Base-by-base conservation (phyloP, 2,329 filamentous ascomycete genomes). In the Botrytis porri region DNA sequence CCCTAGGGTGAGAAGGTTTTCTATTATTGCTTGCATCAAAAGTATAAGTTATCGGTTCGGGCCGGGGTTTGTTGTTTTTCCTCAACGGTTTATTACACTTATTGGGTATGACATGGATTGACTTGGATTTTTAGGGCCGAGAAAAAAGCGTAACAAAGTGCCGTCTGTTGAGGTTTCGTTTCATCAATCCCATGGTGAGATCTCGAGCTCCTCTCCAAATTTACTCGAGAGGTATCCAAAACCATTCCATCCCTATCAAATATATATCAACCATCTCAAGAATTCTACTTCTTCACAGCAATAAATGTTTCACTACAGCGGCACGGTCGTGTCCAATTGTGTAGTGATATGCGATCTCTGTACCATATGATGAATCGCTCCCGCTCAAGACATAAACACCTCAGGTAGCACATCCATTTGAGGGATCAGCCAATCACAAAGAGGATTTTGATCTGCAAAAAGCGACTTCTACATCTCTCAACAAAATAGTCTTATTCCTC, bases 341-440 rank as follows among this genome's bases (percentile, higher is more conserved):
- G 70, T 48, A 14, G 67, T 70, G 67, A 41, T 61, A 70, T 59
- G 65, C 71, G 71, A 73, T 73, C 65, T 73, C 70, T 73, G 65
- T 73, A 37, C 71, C 65, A 73, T 73, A 59, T 73, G 71, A 73
- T 63, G 57, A 73, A 70, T 73, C 65, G 57, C 62, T 70, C 59
- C 71, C 65, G 57, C 54, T 72, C 54, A 16, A 71, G 61, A 71
- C 29, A 71, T 2, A 59, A 60, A 67, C 63, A 72, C 70, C 70
- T 41, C 54, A 60, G 32, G 70, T 73, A 29, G 29, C 59, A 73
- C 71, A 70, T 16, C 65, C 57, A 69, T 61, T 72, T 54, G 12
- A 10, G 18, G 25, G 12, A 29, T 14, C 39, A 35, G 22, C 62
- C 70, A 72, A 67, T 60, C 25, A 59, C 7, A 32, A 12, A 29